Evolutionary conservation across 2,329 filamentous ascomycete species (phyloP).

Genomic region (Periconia macrospinosa): DNA sequence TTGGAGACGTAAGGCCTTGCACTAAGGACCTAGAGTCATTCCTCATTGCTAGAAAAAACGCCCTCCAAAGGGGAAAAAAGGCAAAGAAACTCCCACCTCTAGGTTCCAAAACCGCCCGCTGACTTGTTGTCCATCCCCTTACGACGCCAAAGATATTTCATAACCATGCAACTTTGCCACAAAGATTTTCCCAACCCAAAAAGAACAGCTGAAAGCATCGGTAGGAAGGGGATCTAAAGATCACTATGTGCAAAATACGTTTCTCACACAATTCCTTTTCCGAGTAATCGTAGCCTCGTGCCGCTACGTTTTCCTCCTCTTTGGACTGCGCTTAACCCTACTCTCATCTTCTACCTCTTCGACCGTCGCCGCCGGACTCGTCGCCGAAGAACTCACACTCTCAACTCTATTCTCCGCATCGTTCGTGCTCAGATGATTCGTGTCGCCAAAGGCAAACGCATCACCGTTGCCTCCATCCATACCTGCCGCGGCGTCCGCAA

Average conservation of each 20-base stretch:
- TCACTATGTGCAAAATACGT: too few relatives aligned
- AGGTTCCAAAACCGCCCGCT: too few relatives aligned
- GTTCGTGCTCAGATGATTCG: slow-evolving; percentile 10
- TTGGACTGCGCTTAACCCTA: slow-evolving; percentile 24
- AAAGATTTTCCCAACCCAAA: neutral
- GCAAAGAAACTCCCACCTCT: too few relatives aligned
- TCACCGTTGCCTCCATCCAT: slow-evolving; percentile 2
- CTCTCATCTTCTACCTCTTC: slow-evolving; percentile 41
- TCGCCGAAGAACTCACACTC: slow-evolving; percentile 45
- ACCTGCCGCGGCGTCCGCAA: slow-evolving; percentile 10
- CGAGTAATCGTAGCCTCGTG: neutral
- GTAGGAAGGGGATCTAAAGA: too few relatives aligned
- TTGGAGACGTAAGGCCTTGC: too few relatives aligned
- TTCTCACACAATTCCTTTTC: too few relatives aligned
- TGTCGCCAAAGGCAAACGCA: slow-evolving; percentile 7
- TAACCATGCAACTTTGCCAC: too few relatives aligned
- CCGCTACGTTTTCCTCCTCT: slow-evolving; percentile 31
- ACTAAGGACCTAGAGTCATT: too few relatives aligned
- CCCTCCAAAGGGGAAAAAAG: too few relatives aligned
- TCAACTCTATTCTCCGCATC: slow-evolving; percentile 35
- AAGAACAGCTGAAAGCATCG: neutral
- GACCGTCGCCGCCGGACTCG: slow-evolving; percentile 41
- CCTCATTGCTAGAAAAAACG: too few relatives aligned
- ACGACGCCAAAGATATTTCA: too few relatives aligned
- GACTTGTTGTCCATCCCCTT: too few relatives aligned